Percentiles rank a stretch among this genome's conserved stretches.
These are phyloP conservation scores for Globisporangium echinulatum DNA, from an alignment of 352 stramenopile species.

Conservation along the genomic window DNA sequence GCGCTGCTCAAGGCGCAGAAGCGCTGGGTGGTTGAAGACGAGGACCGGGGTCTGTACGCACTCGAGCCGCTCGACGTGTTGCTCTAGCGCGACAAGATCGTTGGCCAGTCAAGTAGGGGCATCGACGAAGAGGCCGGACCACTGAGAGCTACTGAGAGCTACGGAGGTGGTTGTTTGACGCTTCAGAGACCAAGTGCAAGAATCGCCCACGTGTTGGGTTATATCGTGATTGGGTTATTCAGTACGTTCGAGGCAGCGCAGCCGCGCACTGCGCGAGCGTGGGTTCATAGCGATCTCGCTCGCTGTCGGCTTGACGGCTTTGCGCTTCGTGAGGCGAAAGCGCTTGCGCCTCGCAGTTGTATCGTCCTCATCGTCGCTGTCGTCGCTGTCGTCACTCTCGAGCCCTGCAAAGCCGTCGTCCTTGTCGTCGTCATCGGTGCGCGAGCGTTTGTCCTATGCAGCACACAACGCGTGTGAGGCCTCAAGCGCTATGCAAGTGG, in stretches of 20 bases:
- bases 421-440: slow-evolving; percentile 23
- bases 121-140: too few species aligned
- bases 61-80: too few species aligned
- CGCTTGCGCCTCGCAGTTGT: slow-evolving; percentile 21
- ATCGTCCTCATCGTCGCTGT: slow-evolving; percentile 17
- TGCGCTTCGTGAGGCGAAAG: slow-evolving; percentile 60
- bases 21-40: slow-evolving; percentile 57
- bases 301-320: slow-evolving; percentile 58
- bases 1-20: slow-evolving; percentile 61
- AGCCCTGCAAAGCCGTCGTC: slow-evolving; percentile 10
- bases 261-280: slow-evolving; percentile 56
- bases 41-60: slow-evolving; percentile 16
- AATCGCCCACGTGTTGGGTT: not conserved
- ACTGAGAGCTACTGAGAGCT: too few species aligned
- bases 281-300: slow-evolving; percentile 61
- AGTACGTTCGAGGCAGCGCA: slow-evolving; percentile 68
- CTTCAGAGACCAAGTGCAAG: slow-evolving; percentile 1
- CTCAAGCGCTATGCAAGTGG: not conserved
- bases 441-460: slow-evolving; percentile 28
- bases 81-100: too few species aligned
- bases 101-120: too few species aligned
- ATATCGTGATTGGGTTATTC: slow-evolving; percentile 14
- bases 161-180: too few species aligned
- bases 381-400: slow-evolving; percentile 13
- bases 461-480: slow-evolving; percentile 5